Percentiles rank a stretch among this genome's conserved stretches.
These are phyloP conservation scores for Manihot esculenta DNA, from an alignment of 441 rosid species.

Conservation along the genomic window DNA sequence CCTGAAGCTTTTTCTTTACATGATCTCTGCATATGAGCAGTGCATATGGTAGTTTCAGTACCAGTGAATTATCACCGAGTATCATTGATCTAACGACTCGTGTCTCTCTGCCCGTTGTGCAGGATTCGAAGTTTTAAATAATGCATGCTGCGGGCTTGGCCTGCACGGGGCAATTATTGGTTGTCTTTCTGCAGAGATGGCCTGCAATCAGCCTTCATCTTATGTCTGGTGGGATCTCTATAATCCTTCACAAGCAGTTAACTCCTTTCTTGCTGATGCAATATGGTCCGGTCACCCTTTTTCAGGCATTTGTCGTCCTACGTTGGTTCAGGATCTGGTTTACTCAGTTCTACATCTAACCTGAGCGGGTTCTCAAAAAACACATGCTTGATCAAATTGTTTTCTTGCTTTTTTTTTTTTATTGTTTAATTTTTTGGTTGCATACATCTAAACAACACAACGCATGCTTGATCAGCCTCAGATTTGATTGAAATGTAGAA, in stretches of 20 bases:
- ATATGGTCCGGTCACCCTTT: constrained; percentile 48
- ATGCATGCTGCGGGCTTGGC: constrained; percentile 62
- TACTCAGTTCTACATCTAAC: constrained; percentile 10
- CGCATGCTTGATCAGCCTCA: too few species aligned
- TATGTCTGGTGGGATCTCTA: constrained; percentile 74
- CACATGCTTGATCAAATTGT: background rate
- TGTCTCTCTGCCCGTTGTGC: constrained; percentile 11
- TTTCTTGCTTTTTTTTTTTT: background rate
- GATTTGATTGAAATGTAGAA: background rate
- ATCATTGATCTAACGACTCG: background rate
- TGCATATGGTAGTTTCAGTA: background rate
- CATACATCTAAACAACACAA: too few species aligned
- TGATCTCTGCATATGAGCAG: background rate
- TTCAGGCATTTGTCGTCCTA: constrained; percentile 43
- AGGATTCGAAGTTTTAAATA: constrained; percentile 46
- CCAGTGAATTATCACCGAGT: background rate
- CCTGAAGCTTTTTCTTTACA: background rate
- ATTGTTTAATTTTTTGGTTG: background rate
- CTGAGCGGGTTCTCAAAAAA: background rate
- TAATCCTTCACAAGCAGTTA: constrained; percentile 52
- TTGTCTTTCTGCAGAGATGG: constrained; percentile 54
- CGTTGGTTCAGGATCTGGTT: constrained; percentile 34
- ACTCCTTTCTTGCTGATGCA: constrained; percentile 51
- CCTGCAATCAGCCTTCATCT: constrained; percentile 42
- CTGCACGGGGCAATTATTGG: constrained; percentile 41